Evolutionary conservation across 2,329 filamentous ascomycete genomes (phyloP).

Genomic region (Fusarium pseudoanthophilum): DNA sequence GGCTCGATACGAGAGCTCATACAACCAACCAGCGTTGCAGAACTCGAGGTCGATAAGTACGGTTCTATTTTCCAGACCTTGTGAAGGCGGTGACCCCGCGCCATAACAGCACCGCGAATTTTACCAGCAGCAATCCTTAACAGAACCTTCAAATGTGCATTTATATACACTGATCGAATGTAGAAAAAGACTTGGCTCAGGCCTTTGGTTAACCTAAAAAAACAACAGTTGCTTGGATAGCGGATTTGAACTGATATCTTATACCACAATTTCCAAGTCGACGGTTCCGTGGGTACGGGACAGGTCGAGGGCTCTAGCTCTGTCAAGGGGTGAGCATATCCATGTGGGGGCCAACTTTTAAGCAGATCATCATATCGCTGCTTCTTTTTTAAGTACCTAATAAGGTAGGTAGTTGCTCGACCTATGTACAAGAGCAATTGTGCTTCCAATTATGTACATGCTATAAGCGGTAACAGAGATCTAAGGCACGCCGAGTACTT

Average conservation of each 20-base stretch:
- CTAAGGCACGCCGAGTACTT: background rate
- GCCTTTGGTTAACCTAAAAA: too few species aligned
- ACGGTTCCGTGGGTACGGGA: background rate
- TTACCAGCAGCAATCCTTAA: constrained; percentile 21
- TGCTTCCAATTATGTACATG: background rate
- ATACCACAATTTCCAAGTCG: background rate
- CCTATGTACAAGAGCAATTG: constrained; percentile 1
- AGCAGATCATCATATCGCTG: background rate
- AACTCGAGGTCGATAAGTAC: constrained; percentile 43
- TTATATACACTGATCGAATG: background rate
- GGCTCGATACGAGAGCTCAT: constrained; percentile 16
- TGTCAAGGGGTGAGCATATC: constrained; percentile 31
- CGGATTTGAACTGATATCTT: background rate
- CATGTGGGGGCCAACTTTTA: constrained; percentile 24
- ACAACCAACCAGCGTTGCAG: constrained; percentile 27
- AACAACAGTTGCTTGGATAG: background rate
- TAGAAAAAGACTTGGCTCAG: background rate
- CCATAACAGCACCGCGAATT: constrained; percentile 20
- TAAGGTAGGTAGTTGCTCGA: background rate
- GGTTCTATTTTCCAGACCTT: constrained; percentile 43
- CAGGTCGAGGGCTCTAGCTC: constrained; percentile 10
- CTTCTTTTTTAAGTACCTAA: background rate
- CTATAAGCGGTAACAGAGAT: background rate
- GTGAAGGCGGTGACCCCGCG: constrained; percentile 48
- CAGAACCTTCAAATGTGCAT: constrained; percentile 1